Conservation (phyloP, 2,329 filamentous ascomycete species). For the Eutypa lata region DNA sequence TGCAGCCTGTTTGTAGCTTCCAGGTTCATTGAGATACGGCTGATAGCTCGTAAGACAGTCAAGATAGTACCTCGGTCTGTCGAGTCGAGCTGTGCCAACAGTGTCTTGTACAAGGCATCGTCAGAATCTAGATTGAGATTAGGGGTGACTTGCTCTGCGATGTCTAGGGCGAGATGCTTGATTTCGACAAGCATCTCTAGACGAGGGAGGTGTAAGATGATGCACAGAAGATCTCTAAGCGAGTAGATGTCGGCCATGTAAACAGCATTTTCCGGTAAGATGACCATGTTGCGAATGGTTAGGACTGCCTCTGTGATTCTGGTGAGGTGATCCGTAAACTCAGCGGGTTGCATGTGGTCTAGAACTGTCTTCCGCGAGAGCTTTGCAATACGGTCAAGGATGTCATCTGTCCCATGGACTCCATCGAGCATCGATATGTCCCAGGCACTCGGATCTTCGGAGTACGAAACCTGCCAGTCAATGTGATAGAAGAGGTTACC, state of each 20-base stretch:
- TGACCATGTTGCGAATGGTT: slow-evolving; percentile 94
- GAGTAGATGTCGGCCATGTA: slow-evolving; percentile 75
- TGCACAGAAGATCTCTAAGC: slow-evolving; percentile 77
- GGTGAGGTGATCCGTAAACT: slow-evolving; percentile 68
- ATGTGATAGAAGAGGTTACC: slow-evolving; percentile 78
- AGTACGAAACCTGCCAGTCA: slow-evolving; percentile 75
- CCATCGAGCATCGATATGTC: slow-evolving; percentile 50
- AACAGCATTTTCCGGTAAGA: slow-evolving; percentile 81
- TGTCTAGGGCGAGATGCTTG: slow-evolving; percentile 87
- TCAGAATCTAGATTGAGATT: slow-evolving; percentile 69
- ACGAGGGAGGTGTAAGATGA: slow-evolving; percentile 74
- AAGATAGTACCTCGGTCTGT: slow-evolving; percentile 80
- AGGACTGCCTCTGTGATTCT: slow-evolving; percentile 82
- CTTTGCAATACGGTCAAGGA: slow-evolving; percentile 67
- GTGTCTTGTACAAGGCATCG: slow-evolving; percentile 75
- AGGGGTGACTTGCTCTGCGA: slow-evolving; percentile 84
- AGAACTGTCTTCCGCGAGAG: slow-evolving; percentile 59
- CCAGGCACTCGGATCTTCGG: slow-evolving; percentile 48
- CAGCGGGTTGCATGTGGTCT: slow-evolving; percentile 69
- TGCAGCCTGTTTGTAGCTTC: slow-evolving; percentile 75
- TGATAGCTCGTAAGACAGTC: slow-evolving; percentile 75
- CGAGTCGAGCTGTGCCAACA: slow-evolving; percentile 63
- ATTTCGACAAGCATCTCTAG: slow-evolving; percentile 74
- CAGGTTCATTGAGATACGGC: slow-evolving; percentile 83
- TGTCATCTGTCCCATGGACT: slow-evolving; percentile 66